Conservation (phyloP, 257 asterid genomes). For the Solanum chmielewskii region DNA sequence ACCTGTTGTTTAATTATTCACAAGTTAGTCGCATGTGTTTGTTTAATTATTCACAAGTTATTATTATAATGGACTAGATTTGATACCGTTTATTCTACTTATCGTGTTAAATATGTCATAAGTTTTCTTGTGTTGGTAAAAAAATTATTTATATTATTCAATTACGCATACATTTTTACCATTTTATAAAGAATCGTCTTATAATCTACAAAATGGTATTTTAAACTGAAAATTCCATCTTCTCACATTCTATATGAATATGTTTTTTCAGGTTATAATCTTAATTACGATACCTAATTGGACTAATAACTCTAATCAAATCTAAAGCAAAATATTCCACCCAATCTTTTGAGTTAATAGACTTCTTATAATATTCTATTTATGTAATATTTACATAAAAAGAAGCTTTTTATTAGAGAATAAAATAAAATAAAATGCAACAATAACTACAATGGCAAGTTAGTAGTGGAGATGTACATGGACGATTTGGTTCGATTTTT, state of each 20-base stretch:
- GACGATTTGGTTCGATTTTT: background rate
- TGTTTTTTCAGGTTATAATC: too few species aligned
- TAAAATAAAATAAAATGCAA: background rate
- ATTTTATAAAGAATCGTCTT: background rate
- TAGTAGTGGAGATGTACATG: background rate
- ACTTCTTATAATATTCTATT: background rate
- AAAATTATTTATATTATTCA: background rate
- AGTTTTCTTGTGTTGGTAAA: background rate
- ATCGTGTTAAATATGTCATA: background rate
- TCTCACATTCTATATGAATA: too few species aligned
- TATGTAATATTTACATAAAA: background rate
- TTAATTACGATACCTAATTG: background rate
- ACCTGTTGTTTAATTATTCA: background rate
- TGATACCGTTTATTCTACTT: background rate
- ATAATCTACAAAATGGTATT: background rate
- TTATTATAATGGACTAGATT: background rate
- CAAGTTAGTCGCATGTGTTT: background rate
- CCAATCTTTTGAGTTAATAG: too few species aligned
- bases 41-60: background rate
- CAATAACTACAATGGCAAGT: background rate
- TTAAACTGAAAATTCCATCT: background rate
- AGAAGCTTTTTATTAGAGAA: background rate
- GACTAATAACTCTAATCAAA: background rate
- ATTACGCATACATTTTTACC: background rate
- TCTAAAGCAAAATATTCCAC: background rate